phyloP scores from a whole-genome alignment of 768 basidiomycete genomes.

The Dictyophora rubrovolvata region DNA sequence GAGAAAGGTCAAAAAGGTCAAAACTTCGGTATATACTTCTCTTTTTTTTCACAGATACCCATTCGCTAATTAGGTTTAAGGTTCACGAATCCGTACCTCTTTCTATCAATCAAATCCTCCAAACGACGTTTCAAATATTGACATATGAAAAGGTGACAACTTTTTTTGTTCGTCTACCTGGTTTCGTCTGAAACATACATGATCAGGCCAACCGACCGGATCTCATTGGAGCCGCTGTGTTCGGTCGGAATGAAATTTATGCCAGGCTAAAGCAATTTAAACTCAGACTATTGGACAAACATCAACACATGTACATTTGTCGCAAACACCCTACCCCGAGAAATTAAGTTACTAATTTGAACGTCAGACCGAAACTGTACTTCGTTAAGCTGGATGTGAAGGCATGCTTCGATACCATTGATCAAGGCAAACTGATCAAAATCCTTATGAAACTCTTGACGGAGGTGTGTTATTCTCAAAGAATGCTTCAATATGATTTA shows the following conservation, averaged over 20 bases:
- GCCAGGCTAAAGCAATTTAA: constrained; percentile 64
- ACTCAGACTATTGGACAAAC: constrained; percentile 28
- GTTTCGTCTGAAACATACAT: neutral
- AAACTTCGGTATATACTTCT: constrained; percentile 17
- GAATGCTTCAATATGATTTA: neutral
- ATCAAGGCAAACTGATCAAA: constrained; percentile 72
- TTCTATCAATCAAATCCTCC: constrained; percentile 84
- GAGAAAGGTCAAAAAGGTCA: constrained; percentile 27
- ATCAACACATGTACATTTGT: constrained; percentile 44
- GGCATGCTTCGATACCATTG: constrained; percentile 94
- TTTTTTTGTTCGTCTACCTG: neutral
- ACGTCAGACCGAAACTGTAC: constrained; percentile 72
- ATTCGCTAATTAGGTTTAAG: constrained; percentile 8
- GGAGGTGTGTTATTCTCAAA: constrained; percentile 35
- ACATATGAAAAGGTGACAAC: constrained; percentile 69
- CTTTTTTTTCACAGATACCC: constrained; percentile 7
- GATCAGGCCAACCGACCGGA: constrained; percentile 49
- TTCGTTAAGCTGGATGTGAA: constrained; percentile 96
- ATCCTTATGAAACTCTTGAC: constrained; percentile 68
- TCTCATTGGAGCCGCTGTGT: constrained; percentile 72
- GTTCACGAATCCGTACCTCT: constrained; percentile 21
- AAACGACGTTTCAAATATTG: constrained; percentile 77
- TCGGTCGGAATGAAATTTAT: constrained; percentile 78
- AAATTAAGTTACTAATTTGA: neutral
- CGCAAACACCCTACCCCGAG: neutral